phyloP scores from a whole-genome alignment of 2,329 filamentous ascomycete genomes.

The Ilyonectria sp. region DNA sequence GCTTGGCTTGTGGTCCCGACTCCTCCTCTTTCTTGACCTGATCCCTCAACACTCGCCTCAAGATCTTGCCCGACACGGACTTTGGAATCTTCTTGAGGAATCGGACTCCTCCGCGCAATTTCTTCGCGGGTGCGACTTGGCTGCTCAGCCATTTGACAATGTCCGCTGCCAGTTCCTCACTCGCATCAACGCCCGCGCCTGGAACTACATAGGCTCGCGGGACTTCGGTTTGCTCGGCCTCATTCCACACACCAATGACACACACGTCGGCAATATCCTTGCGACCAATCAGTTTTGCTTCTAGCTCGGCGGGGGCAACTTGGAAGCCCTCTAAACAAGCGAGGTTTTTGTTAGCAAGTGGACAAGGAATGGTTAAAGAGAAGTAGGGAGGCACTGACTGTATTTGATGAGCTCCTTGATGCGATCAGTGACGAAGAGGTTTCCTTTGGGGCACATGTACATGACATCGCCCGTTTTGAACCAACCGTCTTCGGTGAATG shows the following conservation, averaged over 20 bases:
- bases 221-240: slow-evolving; percentile 75
- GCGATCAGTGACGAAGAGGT: slow-evolving; percentile 93
- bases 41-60: slow-evolving; percentile 65
- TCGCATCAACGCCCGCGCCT: slow-evolving; percentile 54
- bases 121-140: slow-evolving; percentile 77
- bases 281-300: slow-evolving; percentile 61
- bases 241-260: slow-evolving; percentile 73
- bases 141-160: slow-evolving; percentile 61
- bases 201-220: slow-evolving; percentile 66
- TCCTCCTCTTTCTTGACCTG: slow-evolving; percentile 56
- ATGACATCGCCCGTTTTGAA: slow-evolving; percentile 94
- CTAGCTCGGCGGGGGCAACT: slow-evolving; percentile 78
- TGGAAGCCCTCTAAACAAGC: slow-evolving; percentile 71
- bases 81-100: slow-evolving; percentile 81
- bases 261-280: slow-evolving; percentile 71
- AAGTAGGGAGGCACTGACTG: slow-evolving; percentile 55
- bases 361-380: slow-evolving; percentile 7
- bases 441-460: slow-evolving; percentile 81
- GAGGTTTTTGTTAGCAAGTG: slow-evolving; percentile 44
- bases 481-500: slow-evolving; percentile 83
- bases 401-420: slow-evolving; percentile 77
- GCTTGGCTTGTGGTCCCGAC: slow-evolving; percentile 50
- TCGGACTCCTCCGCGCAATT: slow-evolving; percentile 78
- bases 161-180: slow-evolving; percentile 52
- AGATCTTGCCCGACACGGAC: slow-evolving; percentile 70